Evolutionary conservation across 345 rosid genomes (phyloP).

Genomic region (Reutealis trisperma): DNA sequence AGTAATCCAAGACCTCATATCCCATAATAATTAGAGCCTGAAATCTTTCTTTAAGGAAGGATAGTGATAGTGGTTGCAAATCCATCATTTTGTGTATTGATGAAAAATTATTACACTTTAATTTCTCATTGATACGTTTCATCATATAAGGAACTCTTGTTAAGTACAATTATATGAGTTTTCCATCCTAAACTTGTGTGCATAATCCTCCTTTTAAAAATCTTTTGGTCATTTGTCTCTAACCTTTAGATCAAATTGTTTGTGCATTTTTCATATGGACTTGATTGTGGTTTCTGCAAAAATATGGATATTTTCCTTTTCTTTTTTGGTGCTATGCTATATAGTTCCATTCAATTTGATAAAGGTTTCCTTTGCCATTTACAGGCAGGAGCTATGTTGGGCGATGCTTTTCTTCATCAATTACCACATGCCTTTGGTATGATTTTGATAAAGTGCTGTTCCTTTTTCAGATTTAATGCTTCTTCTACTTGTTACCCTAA

Average conservation of each 20-base stretch:
- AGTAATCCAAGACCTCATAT: background rate
- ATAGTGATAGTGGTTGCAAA: background rate
- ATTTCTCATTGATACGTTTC: background rate
- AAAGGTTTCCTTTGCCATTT: conserved; percentile 18
- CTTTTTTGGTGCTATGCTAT: background rate
- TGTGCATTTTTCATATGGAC: background rate
- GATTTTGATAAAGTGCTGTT: conserved; percentile 11
- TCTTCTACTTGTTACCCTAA: background rate
- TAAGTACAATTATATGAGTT: background rate
- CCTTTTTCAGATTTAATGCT: background rate
- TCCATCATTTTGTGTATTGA: background rate
- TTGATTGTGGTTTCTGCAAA: background rate
- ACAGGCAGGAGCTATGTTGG: conserved; percentile 98
- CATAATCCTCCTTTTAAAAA: background rate
- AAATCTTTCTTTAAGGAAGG: background rate
- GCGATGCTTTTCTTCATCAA: conserved; percentile 99
- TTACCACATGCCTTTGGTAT: conserved; percentile 99
- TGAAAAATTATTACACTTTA: background rate
- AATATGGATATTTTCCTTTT: background rate
- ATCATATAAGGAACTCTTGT: background rate
- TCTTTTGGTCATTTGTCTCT: background rate
- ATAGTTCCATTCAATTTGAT: conserved; percentile 15
- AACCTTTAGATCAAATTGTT: background rate
- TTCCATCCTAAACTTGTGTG: background rate
- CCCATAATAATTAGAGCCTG: background rate